phyloP scores from a whole-genome alignment of 2,329 filamentous ascomycete species.

The Colletotrichum sp. region DNA sequence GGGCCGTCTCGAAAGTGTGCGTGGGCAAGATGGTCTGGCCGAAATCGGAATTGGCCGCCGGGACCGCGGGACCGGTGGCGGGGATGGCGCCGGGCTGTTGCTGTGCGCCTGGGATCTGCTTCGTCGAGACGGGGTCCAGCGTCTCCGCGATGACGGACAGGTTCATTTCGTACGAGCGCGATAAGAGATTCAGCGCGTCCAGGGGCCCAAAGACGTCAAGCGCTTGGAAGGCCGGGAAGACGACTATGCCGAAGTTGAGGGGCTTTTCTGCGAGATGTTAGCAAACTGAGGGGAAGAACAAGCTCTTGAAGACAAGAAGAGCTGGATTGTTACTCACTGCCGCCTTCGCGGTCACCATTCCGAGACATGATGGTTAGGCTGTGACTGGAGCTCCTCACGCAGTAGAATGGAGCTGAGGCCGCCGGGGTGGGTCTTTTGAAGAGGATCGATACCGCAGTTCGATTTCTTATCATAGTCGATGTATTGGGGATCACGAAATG shows the following conservation, averaged over 20 bases:
- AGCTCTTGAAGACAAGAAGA: background rate
- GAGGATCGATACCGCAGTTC: background rate
- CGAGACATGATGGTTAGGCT: background rate
- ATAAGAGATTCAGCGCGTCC: constrained; percentile 34
- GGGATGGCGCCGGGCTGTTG: background rate
- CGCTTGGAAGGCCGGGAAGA: constrained; percentile 39
- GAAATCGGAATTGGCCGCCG: constrained; percentile 1
- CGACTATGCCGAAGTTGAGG: constrained; percentile 32
- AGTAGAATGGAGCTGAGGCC: background rate
- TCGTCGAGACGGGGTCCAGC: constrained; percentile 18
- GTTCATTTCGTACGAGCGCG: constrained; percentile 11
- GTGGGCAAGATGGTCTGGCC: constrained; percentile 24
- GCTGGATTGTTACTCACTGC: background rate
- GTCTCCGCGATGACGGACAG: constrained; percentile 21
- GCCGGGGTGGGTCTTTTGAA: background rate
- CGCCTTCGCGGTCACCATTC: background rate
- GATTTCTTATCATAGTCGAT: background rate
- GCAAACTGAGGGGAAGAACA: too few species aligned
- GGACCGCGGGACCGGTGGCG: background rate
- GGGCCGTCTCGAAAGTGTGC: constrained; percentile 47
- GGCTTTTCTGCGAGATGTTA: background rate
- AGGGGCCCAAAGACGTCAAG: constrained; percentile 42
- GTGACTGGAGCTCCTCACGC: background rate
- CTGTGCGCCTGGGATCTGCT: background rate
- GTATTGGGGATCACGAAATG: background rate